phyloP scores from a whole-genome alignment of 352 stramenopile genomes.

The Phytophthora syringae region DNA sequence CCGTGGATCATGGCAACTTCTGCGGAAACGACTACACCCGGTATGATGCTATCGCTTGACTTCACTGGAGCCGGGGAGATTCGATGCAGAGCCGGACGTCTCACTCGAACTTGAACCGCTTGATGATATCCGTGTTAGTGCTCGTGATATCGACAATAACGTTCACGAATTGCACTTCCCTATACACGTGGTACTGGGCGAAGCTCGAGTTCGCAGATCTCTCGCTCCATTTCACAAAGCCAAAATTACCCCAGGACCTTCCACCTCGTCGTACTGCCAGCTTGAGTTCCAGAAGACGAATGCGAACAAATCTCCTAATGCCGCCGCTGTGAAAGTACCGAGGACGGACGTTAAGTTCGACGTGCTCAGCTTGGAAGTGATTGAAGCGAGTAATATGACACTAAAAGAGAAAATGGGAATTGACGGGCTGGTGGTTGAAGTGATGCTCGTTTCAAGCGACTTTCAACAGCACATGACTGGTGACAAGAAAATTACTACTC shows the following conservation, averaged over 20 bases:
- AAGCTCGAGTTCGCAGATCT: conserved; percentile 52
- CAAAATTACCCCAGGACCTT: conserved; percentile 26
- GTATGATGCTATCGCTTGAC: conserved; percentile 26
- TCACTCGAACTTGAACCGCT: conserved; percentile 49
- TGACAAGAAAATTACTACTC: conserved; percentile 33
- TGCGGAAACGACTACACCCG: conserved; percentile 1
- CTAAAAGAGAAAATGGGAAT: conserved; percentile 40
- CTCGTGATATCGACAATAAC: conserved; percentile 36
- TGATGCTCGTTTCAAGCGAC: conserved; percentile 61
- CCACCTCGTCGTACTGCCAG: neutral
- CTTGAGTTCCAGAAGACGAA: neutral
- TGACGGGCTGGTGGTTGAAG: conserved; percentile 42
- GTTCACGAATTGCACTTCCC: conserved; percentile 54
- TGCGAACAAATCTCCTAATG: neutral
- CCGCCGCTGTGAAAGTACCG: conserved; percentile 23
- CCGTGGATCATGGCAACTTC: conserved; percentile 30
- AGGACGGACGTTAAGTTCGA: conserved; percentile 56
- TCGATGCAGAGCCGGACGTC: conserved; percentile 34
- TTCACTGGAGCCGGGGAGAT: conserved; percentile 32
- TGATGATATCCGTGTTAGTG: conserved; percentile 53
- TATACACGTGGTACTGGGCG: conserved; percentile 46
- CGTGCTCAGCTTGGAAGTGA: conserved; percentile 46
- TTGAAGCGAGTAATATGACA: conserved; percentile 57
- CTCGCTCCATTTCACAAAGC: conserved; percentile 47
- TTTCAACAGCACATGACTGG: conserved; percentile 33